Evolutionary conservation across 2,329 filamentous ascomycete genomes (phyloP), one percentile per base, ranked within the genome.

Genomic region (Tolypocladium pustulatum): DNA sequence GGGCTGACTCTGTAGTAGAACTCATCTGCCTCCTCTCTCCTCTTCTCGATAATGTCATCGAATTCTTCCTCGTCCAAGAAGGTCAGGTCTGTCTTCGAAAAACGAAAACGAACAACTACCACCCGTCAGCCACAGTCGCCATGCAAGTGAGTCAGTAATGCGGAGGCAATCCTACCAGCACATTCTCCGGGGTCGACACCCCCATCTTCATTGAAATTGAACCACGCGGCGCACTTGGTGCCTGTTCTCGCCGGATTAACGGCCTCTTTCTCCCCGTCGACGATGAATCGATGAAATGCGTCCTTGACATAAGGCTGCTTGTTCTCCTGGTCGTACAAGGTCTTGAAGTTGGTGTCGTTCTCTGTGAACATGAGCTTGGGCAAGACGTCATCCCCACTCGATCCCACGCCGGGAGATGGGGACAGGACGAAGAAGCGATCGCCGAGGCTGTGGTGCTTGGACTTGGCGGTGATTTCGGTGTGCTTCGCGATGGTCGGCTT

Each of bases 1-100:
- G 93, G 93, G 73, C 91, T 97, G 72, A 97, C 88, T 60, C 90
- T 85, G 76, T 88, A 94, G 78, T 95, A 97, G 72, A 97, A 97
- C 61, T 97, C 92, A 70, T 97, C 93, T 8, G 93, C 93, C 68
- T 97, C 93, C n/a, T 89, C 83, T 61, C 84, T 86, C 65, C 91
- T 86, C 70, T 86, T 85, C 67, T 97, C 92, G 60, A 97, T 87
- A 63, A 94, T 84, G 68, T 97, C 86, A 69, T 97, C 93, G 62
- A 97, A 94, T 40, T 88, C 80, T 72, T 96, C 93, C 75, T 97
- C 93, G 67, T 97, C 92, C 30, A 97, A 81, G 71, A 91, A 96
- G 22, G 82, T 80, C 55, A 91, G 85, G 58, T 85, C 79, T 69
- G 86, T 88, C 67, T 82, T 87, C 32, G 91, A 92, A 57, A 97